A percentile compares a stretch with the other conserved stretches of the same genome.
These are phyloP conservation scores for Fusarium heterosporum DNA, from an alignment of 2,329 filamentous ascomycete genomes.

Conservation along the genomic window DNA sequence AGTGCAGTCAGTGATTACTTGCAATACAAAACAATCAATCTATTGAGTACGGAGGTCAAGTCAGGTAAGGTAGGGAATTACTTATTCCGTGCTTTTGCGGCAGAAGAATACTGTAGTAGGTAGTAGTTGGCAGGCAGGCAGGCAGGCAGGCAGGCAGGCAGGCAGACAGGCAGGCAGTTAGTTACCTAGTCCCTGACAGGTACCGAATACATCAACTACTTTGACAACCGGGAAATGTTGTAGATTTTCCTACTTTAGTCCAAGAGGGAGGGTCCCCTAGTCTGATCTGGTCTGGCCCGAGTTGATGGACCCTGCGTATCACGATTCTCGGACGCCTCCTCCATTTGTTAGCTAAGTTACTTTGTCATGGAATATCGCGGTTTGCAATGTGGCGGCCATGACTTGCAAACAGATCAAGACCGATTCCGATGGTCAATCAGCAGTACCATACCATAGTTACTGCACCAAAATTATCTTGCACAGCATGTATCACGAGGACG, in stretches of 20 bases:
- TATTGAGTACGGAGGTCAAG: too few species aligned
- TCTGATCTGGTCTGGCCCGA: background rate
- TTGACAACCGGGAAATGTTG: slow-evolving; percentile 18
- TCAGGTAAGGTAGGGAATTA: background rate
- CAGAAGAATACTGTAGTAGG: background rate
- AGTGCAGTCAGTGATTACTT: background rate
- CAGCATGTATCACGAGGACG: background rate
- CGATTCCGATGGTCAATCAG: background rate
- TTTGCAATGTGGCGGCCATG: background rate
- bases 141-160: too few species aligned
- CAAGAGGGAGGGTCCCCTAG: slow-evolving; percentile 19
- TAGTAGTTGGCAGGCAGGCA: too few species aligned
- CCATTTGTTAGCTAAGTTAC: background rate
- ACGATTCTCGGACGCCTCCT: slow-evolving; percentile 6
- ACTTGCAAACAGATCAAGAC: background rate
- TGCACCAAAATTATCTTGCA: slow-evolving; percentile 1
- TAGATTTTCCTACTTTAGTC: slow-evolving; percentile 22
- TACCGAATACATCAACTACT: slow-evolving; percentile 24
- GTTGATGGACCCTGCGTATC: slow-evolving; percentile 36
- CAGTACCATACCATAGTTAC: slow-evolving; percentile 2
- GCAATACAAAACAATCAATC: background rate
- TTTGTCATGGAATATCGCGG: background rate
- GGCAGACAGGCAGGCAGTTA: too few species aligned
- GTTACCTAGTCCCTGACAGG: slow-evolving; percentile 7
- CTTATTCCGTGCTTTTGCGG: background rate